Evolutionary conservation across 257 asterid species (phyloP), one percentile per base, ranked within the genome.

Genomic region (Parsonsia alboflavescens): DNA sequence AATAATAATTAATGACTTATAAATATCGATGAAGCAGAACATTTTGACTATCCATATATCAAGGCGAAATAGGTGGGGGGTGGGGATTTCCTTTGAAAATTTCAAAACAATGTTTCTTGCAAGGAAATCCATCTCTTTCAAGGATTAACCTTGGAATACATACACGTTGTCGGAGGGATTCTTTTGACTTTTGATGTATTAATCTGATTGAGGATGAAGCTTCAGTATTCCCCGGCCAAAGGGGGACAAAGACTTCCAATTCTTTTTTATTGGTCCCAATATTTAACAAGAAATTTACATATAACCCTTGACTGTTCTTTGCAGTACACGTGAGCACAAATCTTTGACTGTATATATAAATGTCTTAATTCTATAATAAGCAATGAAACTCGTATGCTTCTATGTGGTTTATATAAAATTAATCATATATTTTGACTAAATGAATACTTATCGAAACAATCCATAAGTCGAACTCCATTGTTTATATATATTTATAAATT

Each of bases 161-260:
- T 24, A 64, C 16, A 15, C 15, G 12, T 64, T 54, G 5, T 44
- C 16, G 33, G 70, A 41, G n/a, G 30, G 71, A 45, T 76, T 68
- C 75, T 28, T 58, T 75, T 76, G 80, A 76, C 80, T 76, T 59
- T 68, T 7, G 13, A 76, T 33, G 53, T 7, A 28, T 48, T 33
- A 33, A 11, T 17, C 42, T 22, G 13, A 50, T 45, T 45, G 71
- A 71, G 42, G 26, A 59, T 65, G 50, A 68, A 45, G 0, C 50
- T 70, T 17, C 26, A 68, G 44, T 68, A 50, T 57, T 36, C 36
- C 39, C 39, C 39, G 39, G 39, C 39, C 39, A 33, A 59, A 5
- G 19, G 1, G 11, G 49, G 46, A 39, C 26, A 53, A 11, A 24
- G 64, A 15, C 5, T 15, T 64, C 46, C 24, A 28, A 13, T 64